phyloP scores from a whole-genome alignment of 2,329 filamentous ascomycete species.

The Sclerotinia glacialis region DNA sequence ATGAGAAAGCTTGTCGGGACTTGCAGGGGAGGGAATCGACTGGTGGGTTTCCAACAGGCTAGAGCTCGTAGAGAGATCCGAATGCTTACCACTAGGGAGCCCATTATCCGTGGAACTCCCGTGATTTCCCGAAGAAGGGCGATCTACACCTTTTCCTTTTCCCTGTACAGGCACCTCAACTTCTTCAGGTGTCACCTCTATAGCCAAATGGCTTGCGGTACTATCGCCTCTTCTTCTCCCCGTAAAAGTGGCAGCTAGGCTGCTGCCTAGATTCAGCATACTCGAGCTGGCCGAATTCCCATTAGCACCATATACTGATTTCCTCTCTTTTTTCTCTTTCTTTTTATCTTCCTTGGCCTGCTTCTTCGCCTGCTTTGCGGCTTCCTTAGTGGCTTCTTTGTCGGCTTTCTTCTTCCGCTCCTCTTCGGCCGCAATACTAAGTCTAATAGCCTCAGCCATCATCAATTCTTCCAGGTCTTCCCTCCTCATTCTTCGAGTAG shows the following conservation, averaged over 20 bases:
- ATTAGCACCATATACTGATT: conserved; percentile 46
- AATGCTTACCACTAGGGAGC: conserved; percentile 30
- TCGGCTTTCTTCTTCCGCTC: conserved; percentile 84
- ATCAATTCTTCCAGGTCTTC: conserved; percentile 96
- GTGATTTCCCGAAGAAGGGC: conserved; percentile 37
- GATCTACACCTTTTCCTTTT: conserved; percentile 72
- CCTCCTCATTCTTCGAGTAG: conserved; percentile 55
- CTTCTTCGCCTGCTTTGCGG: conserved; percentile 78
- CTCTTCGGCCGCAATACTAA: conserved; percentile 89
- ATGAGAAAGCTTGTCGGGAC: conserved; percentile 63
- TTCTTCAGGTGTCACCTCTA: conserved; percentile 53
- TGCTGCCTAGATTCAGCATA: conserved; percentile 53
- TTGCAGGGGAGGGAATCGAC: conserved; percentile 46
- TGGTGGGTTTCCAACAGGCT: conserved; percentile 42
- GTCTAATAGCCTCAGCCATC: conserved; percentile 93
- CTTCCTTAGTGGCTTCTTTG: conserved; percentile 73
- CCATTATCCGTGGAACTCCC: conserved; percentile 25
- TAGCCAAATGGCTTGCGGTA: conserved; percentile 56
- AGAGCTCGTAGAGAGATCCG: conserved; percentile 29
- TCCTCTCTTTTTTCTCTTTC: conserved; percentile 55
- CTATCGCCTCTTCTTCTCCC: conserved; percentile 59
- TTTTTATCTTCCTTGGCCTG: conserved; percentile 83
- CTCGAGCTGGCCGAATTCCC: conserved; percentile 59
- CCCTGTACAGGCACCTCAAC: conserved; percentile 35
- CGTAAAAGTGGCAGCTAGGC: conserved; percentile 28